Evolutionary conservation across 2,329 filamentous ascomycete species (phyloP), one percentile per base, ranked within the genome.

Genomic region (Coniochaeta hoffmannii): DNA sequence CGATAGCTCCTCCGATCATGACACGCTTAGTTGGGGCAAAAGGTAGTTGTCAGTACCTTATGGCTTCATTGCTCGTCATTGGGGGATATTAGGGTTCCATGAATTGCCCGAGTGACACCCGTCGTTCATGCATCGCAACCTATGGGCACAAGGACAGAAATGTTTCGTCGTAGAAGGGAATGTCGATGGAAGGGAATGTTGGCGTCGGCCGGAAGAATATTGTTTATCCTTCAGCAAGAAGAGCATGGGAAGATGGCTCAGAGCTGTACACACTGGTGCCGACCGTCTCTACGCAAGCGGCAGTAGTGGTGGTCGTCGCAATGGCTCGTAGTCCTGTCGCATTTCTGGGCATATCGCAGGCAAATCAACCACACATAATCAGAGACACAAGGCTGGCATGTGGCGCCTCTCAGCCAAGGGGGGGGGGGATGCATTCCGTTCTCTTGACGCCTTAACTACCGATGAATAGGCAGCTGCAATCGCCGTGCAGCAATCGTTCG

Each of bases 241-340:
- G 74, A 75, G 77, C 76, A 78, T 71, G 65, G 68, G 57, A 68
- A 64, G 59, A 67, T 63, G 70, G 71, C 75, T 74, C 76, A 71
- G 68, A 76, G 78, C 75, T 79, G 78, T 81, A 81, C 78, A 81
- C 78, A 81, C 78, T 72, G 70, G 81, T 81, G 78, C 78, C 78
- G 68, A 75, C 58, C 78, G 68, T 75, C 58, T 53, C 31, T 52
- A n/a, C 32, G 26, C 8, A 12, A 6, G n/a, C 19, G 19, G 19
- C 14, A 50, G n/a, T 51, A 50, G 24, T 15, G 22, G 41, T 46
- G 10, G 41, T 46, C 11, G 22, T 34, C 15, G 14, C 26, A 15
- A 8, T 31, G 28, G 14, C 1, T 22, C 30, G 49, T 4, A 8
- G 32, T 50, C 28, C 28, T 32, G 41, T 46, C 36, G 24, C 49